phyloP scores from a whole-genome alignment of 2,329 filamentous ascomycete species.

The Hypoxylon sp. region DNA sequence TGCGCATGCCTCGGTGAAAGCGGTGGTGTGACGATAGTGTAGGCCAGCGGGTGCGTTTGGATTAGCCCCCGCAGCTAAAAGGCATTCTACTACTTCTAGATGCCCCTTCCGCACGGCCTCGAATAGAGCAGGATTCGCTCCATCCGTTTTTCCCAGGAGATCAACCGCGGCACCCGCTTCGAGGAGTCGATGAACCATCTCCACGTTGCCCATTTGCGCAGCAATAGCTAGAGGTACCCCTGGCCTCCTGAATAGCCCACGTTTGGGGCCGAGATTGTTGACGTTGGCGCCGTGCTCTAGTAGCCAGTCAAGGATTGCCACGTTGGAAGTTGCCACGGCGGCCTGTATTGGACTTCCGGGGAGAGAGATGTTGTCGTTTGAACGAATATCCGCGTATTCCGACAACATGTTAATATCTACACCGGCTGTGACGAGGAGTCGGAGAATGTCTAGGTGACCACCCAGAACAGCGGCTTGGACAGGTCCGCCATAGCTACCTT shows the following conservation, averaged over 20 bases:
- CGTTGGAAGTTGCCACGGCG: not conserved
- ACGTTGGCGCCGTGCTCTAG: not conserved
- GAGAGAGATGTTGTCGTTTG: not conserved
- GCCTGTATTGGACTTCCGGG: not conserved
- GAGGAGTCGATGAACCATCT: not conserved
- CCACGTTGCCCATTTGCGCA: not conserved
- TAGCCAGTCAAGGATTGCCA: not conserved
- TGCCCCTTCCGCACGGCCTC: not conserved
- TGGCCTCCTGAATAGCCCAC: not conserved
- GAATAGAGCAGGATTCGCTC: not conserved
- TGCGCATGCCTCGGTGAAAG: not conserved
- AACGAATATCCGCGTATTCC: not conserved
- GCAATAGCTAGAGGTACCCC: not conserved
- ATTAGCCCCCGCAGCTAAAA: not conserved
- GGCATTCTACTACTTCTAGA: not conserved
- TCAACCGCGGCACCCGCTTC: not conserved
- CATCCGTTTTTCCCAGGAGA: not conserved
- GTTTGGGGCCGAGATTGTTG: not conserved
- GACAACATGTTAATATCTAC: not conserved
- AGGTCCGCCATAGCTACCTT: not conserved
- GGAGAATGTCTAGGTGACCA: not conserved
- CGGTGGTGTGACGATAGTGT: not conserved
- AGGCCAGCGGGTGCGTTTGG: not conserved
- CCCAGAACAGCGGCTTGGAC: constrained; percentile 3
- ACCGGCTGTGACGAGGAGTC: not conserved